Percentiles rank a stretch among this genome's conserved stretches.
phyloP scores from a whole-genome alignment of 495 filamentous ascomycete species.

The Staphylotrichum tortipilum region DNA sequence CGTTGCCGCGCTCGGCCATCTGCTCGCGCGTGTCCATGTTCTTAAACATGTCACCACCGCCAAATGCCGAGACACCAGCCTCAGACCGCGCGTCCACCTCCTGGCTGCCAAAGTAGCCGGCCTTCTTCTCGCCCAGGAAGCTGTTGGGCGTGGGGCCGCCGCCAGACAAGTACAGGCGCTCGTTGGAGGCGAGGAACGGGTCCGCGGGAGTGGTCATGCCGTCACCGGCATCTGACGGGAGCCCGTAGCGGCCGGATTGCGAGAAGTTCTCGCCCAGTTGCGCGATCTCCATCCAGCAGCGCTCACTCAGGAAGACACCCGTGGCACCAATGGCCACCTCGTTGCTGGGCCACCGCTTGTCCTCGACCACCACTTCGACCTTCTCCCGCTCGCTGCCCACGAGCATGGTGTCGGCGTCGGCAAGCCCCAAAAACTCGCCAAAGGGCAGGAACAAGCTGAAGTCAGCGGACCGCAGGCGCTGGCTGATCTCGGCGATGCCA shows the following conservation, averaged over 20 bases:
- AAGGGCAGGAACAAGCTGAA: slow-evolving; percentile 95
- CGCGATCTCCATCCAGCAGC: slow-evolving; percentile 85
- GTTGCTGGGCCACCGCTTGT: slow-evolving; percentile 82
- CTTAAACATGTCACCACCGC: slow-evolving; percentile 93
- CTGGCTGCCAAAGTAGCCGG: slow-evolving; percentile 72
- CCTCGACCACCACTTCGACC: slow-evolving; percentile 78
- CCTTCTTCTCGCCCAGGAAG: slow-evolving; percentile 61
- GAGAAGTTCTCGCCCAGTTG: slow-evolving; percentile 59
- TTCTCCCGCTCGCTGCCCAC: slow-evolving; percentile 92
- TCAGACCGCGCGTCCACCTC: slow-evolving; percentile 84
- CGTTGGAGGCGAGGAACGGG: slow-evolving; percentile 58
- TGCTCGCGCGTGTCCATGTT: slow-evolving; percentile 89
- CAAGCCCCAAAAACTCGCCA: slow-evolving; percentile 84
- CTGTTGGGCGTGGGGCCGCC: slow-evolving; percentile 51
- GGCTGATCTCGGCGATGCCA: slow-evolving; percentile 94
- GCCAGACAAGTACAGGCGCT: slow-evolving; percentile 56
- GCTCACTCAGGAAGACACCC: slow-evolving; percentile 89
- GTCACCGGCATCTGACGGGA: slow-evolving; percentile 38
- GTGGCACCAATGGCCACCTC: slow-evolving; percentile 87
- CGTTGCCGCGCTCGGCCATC: slow-evolving; percentile 91
- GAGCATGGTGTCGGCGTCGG: slow-evolving; percentile 71
- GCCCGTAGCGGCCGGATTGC: slow-evolving; percentile 41
- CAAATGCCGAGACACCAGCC: slow-evolving; percentile 78
- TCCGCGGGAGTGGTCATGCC: slow-evolving; percentile 27
- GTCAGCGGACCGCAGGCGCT: slow-evolving; percentile 81